These are phyloP conservation scores for Xanthoconium stramineum DNA, from an alignment of 768 basidiomycete species.

Conservation along the genomic window DNA sequence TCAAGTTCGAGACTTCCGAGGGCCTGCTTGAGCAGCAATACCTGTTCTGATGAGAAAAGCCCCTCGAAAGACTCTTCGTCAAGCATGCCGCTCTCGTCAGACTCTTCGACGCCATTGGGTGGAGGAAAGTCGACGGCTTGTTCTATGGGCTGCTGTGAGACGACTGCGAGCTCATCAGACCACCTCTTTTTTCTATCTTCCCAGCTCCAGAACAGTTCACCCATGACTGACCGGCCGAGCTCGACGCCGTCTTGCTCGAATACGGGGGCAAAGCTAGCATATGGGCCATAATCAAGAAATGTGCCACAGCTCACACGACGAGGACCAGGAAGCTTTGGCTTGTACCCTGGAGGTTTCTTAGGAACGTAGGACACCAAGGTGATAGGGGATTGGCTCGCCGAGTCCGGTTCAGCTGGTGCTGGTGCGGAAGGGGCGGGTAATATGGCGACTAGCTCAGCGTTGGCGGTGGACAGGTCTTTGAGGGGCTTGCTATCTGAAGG, in stretches of 20 bases:
- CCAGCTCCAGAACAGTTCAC: slow-evolving; percentile 53
- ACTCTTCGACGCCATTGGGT: slow-evolving; percentile 13
- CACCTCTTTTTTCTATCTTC: slow-evolving; percentile 40
- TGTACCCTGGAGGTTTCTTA: slow-evolving; percentile 39
- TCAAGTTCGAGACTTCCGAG: slow-evolving; percentile 65
- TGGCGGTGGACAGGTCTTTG: slow-evolving; percentile 54
- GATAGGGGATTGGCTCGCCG: slow-evolving; percentile 23
- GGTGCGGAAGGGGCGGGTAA: slow-evolving; percentile 55
- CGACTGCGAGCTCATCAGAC: slow-evolving; percentile 18
- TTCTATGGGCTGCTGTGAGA: slow-evolving; percentile 1
- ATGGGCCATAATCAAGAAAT: slow-evolving; percentile 79
- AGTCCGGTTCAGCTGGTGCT: slow-evolving; percentile 31
- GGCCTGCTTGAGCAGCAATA: slow-evolving; percentile 54
- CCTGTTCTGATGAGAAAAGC: slow-evolving; percentile 55
- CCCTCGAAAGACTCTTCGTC: slow-evolving; percentile 47
- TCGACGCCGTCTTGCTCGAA: slow-evolving; percentile 79
- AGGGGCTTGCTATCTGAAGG: slow-evolving; percentile 38
- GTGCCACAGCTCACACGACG: slow-evolving; percentile 59
- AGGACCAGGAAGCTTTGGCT: slow-evolving; percentile 43
- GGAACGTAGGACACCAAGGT: slow-evolving; percentile 60
- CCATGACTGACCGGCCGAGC: slow-evolving; percentile 59
- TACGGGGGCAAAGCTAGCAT: slow-evolving; percentile 71
- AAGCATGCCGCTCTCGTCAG: slow-evolving; percentile 4
- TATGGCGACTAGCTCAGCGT: slow-evolving; percentile 75
- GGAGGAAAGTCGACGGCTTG: not conserved